These are phyloP conservation scores for Xylaria sp. DNA, from an alignment of 2,329 filamentous ascomycete genomes.

Conservation along the genomic window DNA sequence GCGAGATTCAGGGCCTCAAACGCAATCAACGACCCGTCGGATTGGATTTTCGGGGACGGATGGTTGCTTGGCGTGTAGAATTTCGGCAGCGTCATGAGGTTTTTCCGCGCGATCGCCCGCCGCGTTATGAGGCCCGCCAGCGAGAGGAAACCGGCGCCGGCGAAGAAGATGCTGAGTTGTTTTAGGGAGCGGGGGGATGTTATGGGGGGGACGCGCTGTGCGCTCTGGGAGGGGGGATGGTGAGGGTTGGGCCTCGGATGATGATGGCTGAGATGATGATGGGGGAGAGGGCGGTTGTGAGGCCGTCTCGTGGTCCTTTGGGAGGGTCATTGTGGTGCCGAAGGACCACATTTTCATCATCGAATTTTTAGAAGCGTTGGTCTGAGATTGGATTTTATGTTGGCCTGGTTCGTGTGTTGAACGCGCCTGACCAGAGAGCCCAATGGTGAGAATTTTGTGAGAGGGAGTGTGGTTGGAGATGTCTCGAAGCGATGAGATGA, in stretches of 20 bases:
- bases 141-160: conserved; percentile 69
- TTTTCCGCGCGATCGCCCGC: conserved; percentile 62
- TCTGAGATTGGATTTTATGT: too few species aligned
- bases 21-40: conserved; percentile 67
- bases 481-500: background rate
- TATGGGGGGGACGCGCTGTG: conserved; percentile 24
- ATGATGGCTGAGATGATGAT: background rate
- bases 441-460: background rate
- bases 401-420: background rate
- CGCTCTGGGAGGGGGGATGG: conserved; percentile 16
- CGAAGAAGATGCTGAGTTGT: conserved; percentile 65
- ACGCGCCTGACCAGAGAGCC: background rate
- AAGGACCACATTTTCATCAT: conserved; percentile 32
- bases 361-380: background rate
- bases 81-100: conserved; percentile 56
- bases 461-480: background rate
- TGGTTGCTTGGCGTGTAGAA: conserved; percentile 64
- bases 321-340: conserved; percentile 34
- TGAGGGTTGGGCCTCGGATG: background rate
- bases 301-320: conserved; percentile 27
- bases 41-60: conserved; percentile 38
- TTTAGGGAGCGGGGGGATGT: conserved; percentile 47
- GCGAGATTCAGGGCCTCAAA: conserved; percentile 79
- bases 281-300: conserved; percentile 4
- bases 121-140: conserved; percentile 67